phyloP scores from a whole-genome alignment of 225 moss, liverwort and hornwort genomes.

The Anthoceros angustus region DNA sequence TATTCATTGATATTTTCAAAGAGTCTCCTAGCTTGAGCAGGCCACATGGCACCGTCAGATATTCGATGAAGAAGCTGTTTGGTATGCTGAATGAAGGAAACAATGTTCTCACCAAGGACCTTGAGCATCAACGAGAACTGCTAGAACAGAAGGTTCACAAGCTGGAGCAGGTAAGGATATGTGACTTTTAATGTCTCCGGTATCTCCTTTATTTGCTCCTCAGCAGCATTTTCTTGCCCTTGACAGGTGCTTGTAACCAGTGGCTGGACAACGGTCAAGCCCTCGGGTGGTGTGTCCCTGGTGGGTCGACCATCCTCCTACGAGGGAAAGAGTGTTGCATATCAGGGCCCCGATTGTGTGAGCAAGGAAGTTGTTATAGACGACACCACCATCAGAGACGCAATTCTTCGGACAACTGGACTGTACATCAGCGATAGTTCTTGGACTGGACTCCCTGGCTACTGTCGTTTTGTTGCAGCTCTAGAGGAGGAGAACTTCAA shows the following conservation, averaged over 20 bases:
- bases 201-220: neutral
- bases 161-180: constrained; percentile 41
- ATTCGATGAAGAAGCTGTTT: constrained; percentile 76
- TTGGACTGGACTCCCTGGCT: constrained; percentile 78
- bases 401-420: constrained; percentile 48
- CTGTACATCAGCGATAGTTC: constrained; percentile 54
- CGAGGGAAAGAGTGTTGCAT: constrained; percentile 37
- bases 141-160: constrained; percentile 43
- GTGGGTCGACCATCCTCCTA: constrained; percentile 62
- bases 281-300: constrained; percentile 57
- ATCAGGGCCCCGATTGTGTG: constrained; percentile 8
- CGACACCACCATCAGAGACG: constrained; percentile 41
- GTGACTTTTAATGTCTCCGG: neutral
- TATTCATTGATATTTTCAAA: constrained; percentile 70
- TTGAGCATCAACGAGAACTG: constrained; percentile 48
- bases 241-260: constrained; percentile 53
- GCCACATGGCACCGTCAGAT: constrained; percentile 82
- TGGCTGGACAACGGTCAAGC: constrained; percentile 65
- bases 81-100: constrained; percentile 51
- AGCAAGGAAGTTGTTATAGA: constrained; percentile 23
- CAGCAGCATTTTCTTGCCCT: no score
- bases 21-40: constrained; percentile 74
- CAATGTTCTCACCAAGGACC: constrained; percentile 30
- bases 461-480: constrained; percentile 72
- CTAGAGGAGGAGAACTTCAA: constrained; percentile 52